Percentiles rank a stretch among this genome's conserved stretches.
Evolutionary conservation across 164 flowering plant genomes (phyloP).

Genomic region (Stephania japonica): DNA sequence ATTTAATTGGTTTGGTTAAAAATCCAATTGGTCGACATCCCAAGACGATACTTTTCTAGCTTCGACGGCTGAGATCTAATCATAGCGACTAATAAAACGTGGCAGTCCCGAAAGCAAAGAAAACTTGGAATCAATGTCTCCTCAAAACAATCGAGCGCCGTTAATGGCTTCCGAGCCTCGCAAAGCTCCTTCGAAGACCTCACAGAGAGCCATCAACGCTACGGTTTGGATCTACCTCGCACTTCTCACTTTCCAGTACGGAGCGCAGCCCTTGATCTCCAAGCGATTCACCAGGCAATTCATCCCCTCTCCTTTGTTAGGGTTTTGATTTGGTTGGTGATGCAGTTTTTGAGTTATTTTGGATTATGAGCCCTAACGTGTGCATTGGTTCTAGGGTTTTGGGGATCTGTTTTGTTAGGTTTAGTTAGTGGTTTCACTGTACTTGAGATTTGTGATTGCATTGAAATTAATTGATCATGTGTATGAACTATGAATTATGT

Average conservation of each 20-base stretch:
- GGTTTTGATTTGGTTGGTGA: background rate
- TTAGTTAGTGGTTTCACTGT: background rate
- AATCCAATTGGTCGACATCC: no score
- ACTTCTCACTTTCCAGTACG: conserved; percentile 76
- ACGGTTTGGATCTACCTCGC: conserved; percentile 53
- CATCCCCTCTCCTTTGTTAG: background rate
- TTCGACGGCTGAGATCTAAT: background rate
- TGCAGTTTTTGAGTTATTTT: background rate
- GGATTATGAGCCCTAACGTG: background rate
- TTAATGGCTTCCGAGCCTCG: conserved; percentile 33
- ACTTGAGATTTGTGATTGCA: no score
- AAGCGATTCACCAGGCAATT: conserved; percentile 66
- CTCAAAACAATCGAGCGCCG: background rate
- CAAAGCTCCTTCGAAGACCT: conserved; percentile 8
- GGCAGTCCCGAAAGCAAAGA: background rate
- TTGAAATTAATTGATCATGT: no score
- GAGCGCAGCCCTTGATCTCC: conserved; percentile 83
- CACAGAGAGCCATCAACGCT: conserved; percentile 12
- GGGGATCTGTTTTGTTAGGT: background rate
- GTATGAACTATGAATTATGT: no score
- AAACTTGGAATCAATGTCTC: background rate
- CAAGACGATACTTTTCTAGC: no score
- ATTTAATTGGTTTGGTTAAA: no score
- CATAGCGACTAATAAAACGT: background rate
- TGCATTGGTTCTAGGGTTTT: background rate